These are phyloP conservation scores for Pholiota conissans DNA, from an alignment of 768 basidiomycete species.

Conservation along the genomic window DNA sequence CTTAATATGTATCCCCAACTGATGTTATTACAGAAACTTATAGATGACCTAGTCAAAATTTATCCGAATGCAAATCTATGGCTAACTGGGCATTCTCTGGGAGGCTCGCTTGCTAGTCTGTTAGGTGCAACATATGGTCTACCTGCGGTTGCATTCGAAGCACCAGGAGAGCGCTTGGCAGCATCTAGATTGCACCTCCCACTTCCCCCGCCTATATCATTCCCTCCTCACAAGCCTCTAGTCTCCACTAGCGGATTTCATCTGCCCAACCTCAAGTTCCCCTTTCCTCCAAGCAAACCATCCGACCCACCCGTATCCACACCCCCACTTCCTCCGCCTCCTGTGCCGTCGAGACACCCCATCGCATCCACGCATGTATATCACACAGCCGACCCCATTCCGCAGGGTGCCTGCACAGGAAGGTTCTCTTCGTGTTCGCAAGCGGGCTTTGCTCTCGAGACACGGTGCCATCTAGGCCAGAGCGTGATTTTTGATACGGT, in stretches of 20 bases:
- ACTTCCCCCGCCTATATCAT: constrained; percentile 50
- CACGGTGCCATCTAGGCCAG: constrained; percentile 86
- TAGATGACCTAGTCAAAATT: constrained; percentile 81
- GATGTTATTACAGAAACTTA: constrained; percentile 59
- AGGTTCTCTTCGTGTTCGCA: constrained; percentile 74
- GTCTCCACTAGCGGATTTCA: constrained; percentile 1
- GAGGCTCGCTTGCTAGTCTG: constrained; percentile 88
- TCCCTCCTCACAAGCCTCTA: constrained; percentile 25
- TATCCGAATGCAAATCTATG: constrained; percentile 87
- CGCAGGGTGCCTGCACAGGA: constrained; percentile 82
- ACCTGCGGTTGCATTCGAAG: constrained; percentile 89
- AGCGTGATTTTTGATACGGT: constrained; percentile 90
- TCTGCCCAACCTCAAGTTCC: constrained; percentile 18
- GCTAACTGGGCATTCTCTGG: constrained; percentile 88
- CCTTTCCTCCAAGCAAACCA: constrained; percentile 51
- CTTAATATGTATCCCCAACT: not conserved
- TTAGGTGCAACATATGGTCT: constrained; percentile 88
- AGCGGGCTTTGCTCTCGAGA: constrained; percentile 87
- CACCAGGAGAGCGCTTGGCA: constrained; percentile 74
- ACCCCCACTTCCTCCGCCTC: constrained; percentile 12
- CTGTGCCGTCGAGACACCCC: constrained; percentile 24
- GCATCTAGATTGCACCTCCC: constrained; percentile 87
- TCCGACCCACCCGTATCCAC: constrained; percentile 12
- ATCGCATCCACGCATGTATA: constrained; percentile 75
- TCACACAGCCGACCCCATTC: constrained; percentile 92